Conservation (phyloP, 371 early-diverging fungal species). For the Ecytonucleospora hepatopenaei region DNA sequence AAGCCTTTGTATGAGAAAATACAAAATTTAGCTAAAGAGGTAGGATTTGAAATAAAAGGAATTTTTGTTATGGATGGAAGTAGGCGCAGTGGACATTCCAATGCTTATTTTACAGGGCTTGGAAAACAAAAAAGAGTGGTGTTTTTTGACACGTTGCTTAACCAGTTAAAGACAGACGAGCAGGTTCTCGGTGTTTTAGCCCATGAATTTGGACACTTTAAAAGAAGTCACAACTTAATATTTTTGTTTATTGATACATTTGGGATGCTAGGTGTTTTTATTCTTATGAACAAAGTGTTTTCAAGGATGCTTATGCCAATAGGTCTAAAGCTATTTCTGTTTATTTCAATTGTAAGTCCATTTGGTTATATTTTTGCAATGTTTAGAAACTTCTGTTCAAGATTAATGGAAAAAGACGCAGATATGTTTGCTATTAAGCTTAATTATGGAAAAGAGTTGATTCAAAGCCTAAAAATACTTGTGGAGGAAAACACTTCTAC, state of each 20-base stretch:
- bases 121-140: constrained; percentile 90
- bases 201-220: constrained; percentile 94
- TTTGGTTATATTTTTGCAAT: constrained; percentile 2
- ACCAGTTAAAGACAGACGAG: constrained; percentile 61
- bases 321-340: not conserved
- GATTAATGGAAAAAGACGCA: constrained; percentile 80
- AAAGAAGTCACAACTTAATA: constrained; percentile 68
- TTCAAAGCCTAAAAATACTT: constrained; percentile 71
- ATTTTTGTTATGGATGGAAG: constrained; percentile 85
- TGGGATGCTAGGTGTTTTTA: not conserved
- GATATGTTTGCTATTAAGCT: constrained; percentile 69
- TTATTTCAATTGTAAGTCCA: constrained; percentile 5
- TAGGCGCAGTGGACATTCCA: constrained; percentile 77
- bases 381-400: constrained; percentile 65
- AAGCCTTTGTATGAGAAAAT: constrained; percentile 71
- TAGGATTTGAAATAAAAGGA: constrained; percentile 79
- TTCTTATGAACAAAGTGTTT: not conserved
- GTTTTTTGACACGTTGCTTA: constrained; percentile 78
- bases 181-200: constrained; percentile 72
- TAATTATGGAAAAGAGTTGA: constrained; percentile 64
- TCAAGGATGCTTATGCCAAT: not conserved
- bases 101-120: constrained; percentile 71
- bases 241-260: constrained; percentile 59
- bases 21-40: constrained; percentile 67
- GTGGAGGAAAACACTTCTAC: constrained; percentile 74